Evolutionary conservation across 192 early-diverging fungal species (phyloP).

Genomic region (Gryganskiella cystojenkinii): DNA sequence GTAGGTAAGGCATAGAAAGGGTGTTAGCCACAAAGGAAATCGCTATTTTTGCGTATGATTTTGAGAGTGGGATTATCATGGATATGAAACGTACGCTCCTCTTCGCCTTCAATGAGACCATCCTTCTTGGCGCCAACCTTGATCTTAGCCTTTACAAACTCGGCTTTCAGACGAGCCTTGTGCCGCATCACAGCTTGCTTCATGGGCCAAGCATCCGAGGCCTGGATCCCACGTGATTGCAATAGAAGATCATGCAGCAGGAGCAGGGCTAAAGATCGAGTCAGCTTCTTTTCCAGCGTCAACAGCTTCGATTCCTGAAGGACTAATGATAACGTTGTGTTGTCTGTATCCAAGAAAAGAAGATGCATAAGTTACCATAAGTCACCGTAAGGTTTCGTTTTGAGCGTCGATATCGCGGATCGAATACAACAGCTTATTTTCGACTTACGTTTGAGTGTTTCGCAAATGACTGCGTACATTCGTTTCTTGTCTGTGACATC

Average conservation of each 20-base stretch:
- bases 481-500: conserved; percentile 81
- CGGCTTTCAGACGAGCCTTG: conserved; percentile 73
- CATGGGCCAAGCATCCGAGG: conserved; percentile 63
- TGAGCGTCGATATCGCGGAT: too few relatives aligned
- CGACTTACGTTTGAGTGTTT: conserved; percentile 89
- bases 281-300: conserved; percentile 62
- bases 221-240: conserved; percentile 76
- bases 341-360: conserved; percentile 46
- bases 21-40: too few relatives aligned
- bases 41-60: too few relatives aligned
- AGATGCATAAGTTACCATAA: neutral
- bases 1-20: neutral
- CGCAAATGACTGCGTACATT: conserved; percentile 91
- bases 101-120: conserved; percentile 60
- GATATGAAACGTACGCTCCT: conserved; percentile 46
- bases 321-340: conserved; percentile 59
- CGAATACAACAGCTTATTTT: too few relatives aligned
- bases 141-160: conserved; percentile 83
- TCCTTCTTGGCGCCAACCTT: conserved; percentile 72
- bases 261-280: conserved; percentile 61
- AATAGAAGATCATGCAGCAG: conserved; percentile 93
- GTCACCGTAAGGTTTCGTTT: too few relatives aligned
- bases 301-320: conserved; percentile 62
- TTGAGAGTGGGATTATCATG: too few relatives aligned
- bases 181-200: conserved; percentile 76